Conservation (phyloP, 2,329 filamentous ascomycete genomes). For the Lachnellula subtilissima region DNA sequence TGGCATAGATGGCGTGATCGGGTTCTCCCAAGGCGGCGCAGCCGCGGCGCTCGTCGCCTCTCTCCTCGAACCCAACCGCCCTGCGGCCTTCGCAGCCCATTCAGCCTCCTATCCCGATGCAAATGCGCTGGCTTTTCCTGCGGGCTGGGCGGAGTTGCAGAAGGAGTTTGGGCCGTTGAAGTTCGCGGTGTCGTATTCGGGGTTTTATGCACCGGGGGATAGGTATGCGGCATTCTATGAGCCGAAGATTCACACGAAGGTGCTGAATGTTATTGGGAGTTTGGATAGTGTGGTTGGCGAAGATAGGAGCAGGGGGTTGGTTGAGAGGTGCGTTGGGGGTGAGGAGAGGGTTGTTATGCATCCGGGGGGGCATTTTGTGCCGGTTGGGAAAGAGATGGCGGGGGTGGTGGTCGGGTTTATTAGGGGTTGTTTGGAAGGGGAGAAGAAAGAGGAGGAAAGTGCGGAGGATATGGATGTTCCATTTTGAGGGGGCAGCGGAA, state of each 20-base stretch:
- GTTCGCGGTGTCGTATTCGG: constrained; percentile 73
- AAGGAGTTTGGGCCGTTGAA: constrained; percentile 46
- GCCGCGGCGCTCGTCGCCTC: constrained; percentile 67
- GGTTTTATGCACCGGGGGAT: constrained; percentile 62
- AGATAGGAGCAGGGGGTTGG: constrained; percentile 58
- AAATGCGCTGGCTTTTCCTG: constrained; percentile 48
- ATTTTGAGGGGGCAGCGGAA: constrained; percentile 39
- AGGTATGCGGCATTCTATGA: constrained; percentile 67
- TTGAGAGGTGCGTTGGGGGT: constrained; percentile 55
- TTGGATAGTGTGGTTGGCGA: constrained; percentile 89
- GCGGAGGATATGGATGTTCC: constrained; percentile 66
- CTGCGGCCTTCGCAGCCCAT: constrained; percentile 41
- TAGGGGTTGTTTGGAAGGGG: constrained; percentile 41
- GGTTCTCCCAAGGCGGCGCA: constrained; percentile 77
- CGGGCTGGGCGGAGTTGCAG: constrained; percentile 32
- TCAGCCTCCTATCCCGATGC: not conserved
- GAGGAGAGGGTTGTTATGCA: constrained; percentile 53
- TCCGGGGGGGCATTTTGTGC: constrained; percentile 87
- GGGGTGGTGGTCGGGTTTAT: constrained; percentile 73
- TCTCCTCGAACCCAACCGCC: constrained; percentile 56
- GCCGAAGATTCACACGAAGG: constrained; percentile 69
- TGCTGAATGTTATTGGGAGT: constrained; percentile 76
- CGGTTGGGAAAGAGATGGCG: constrained; percentile 74
- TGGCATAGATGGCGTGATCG: constrained; percentile 72
- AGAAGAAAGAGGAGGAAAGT: constrained; percentile 50